Evolutionary conservation across 169 alveolate species (phyloP).

Genomic region (Besnoitia besnoiti): DNA sequence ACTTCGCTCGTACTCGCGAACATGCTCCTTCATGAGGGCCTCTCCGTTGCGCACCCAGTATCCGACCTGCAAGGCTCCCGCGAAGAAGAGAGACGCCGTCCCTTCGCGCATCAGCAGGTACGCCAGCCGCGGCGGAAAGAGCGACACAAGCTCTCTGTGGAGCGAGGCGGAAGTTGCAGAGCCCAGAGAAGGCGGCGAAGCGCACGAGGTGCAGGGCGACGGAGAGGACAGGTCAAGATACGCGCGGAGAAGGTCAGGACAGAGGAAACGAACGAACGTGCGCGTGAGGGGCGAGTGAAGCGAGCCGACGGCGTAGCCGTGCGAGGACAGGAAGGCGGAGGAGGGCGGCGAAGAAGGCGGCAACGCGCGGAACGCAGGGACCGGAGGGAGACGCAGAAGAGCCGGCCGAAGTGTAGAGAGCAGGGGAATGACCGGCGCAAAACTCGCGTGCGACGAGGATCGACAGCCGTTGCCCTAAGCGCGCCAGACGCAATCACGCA

Average conservation of each 20-base stretch:
- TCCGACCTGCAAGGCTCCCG: background rate
- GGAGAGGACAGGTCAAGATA: background rate
- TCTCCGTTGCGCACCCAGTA: conserved; percentile 38
- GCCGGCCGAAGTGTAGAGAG: conserved; percentile 14
- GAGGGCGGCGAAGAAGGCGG: background rate
- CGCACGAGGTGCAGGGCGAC: background rate
- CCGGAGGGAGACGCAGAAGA: conserved; percentile 19
- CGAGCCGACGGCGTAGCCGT: conserved; percentile 16
- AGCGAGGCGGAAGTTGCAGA: background rate
- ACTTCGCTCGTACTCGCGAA: conserved; percentile 21
- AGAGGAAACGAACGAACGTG: background rate
- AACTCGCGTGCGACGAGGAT: background rate
- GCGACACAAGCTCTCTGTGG: background rate
- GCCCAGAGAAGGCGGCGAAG: background rate
- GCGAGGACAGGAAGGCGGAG: conserved; percentile 9
- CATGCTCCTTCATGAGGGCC: conserved; percentile 21
- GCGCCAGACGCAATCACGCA: too few relatives aligned
- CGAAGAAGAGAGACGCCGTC: conserved; percentile 9
- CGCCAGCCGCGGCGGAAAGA: conserved; percentile 1
- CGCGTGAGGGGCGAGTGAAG: conserved; percentile 20
- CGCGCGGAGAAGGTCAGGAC: conserved; percentile 3
- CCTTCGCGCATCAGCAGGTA: background rate
- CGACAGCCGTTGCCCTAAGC: background rate
- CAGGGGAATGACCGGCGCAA: background rate
- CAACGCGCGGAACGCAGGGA: background rate